Percentiles rank a stretch among this genome's conserved stretches.
Evolutionary conservation across 2,329 filamentous ascomycete genomes (phyloP).

Genomic region (Ilyonectria robusta): DNA sequence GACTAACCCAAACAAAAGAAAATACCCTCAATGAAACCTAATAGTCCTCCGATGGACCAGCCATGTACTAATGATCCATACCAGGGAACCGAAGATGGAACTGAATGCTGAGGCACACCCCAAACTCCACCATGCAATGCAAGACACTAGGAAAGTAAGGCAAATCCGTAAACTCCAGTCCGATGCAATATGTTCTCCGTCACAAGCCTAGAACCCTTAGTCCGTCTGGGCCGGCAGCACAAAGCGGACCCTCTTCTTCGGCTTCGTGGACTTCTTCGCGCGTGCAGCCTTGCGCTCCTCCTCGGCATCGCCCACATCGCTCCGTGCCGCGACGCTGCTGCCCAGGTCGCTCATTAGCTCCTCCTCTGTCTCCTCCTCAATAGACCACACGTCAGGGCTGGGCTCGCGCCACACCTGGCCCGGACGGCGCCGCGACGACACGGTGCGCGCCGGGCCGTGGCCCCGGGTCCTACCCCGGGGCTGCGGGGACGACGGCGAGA

Average conservation of each 20-base stretch:
- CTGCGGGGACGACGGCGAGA: conserved; percentile 46
- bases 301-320: conserved; percentile 49
- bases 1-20: conserved; percentile 25
- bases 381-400: conserved; percentile 72
- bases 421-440: conserved; percentile 55
- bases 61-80: conserved; percentile 37
- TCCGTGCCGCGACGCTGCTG: conserved; percentile 48
- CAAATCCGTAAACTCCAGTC: conserved; percentile 35
- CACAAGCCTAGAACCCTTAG: conserved; percentile 15
- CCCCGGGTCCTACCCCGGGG: conserved; percentile 50
- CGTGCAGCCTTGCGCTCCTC: conserved; percentile 32
- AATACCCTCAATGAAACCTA: conserved; percentile 8
- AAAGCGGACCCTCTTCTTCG: conserved; percentile 70
- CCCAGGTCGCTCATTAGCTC: conserved; percentile 63
- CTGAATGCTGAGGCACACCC: conserved; percentile 14
- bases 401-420: conserved; percentile 68
- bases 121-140: conserved; percentile 26
- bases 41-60: conserved; percentile 35
- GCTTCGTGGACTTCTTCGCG: conserved; percentile 60
- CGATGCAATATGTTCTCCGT: conserved; percentile 40
- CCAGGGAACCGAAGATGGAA: conserved; percentile 19
- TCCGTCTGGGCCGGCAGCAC: conserved; percentile 62
- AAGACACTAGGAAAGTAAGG: conserved; percentile 29
- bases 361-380: conserved; percentile 71
- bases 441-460: conserved; percentile 48